Evolutionary conservation across 305 asterid genomes (phyloP), one percentile per base, ranked within the genome.

Genomic region (Fraxinus paxiana): DNA sequence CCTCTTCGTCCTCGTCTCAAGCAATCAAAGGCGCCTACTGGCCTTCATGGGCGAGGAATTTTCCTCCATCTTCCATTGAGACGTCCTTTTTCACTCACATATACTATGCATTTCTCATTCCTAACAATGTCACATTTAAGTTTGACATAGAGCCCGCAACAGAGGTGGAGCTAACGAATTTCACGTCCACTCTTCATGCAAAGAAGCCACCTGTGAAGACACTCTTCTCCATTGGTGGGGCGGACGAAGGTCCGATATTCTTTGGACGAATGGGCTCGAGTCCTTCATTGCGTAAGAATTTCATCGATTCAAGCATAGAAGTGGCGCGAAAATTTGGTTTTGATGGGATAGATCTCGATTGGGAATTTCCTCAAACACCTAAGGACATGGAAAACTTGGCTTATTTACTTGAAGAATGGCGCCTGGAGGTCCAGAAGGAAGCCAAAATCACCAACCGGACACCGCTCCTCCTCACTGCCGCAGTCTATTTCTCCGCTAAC

Each of bases 301-400:
- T 94, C 88, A 87, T 94, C 38, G 72, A 51, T 6, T 90, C 97
- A 0, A 91, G 90, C 87, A 91, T 94, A 15, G 82, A 88, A 9
- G 89, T 88, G 1, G 97, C 97, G 0, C 76, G 98, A 30, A 86
- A 83, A 13, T 89, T 83, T 34, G 90, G 89, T 13, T 92, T 92
- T 38, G 93, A 92, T 5, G 98, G 98, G 67, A 73, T 94, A 20
- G 98, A 94, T 81, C 87, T 94, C 1, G 97, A 94, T 70, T 94
- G 97, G 98, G 97, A 94, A 84, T 88, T 71, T 34, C 98, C 98
- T 0, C 80, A 88, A 20, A 84, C 73, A 28, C 48, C 86, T 0
- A 77, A 24, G 15, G 97, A 94, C 74, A 94, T 94, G 98, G 86
- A 79, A 5, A 84, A 92, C 24, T 82, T 90, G 0, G 89, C 86